phyloP scores from a whole-genome alignment of 139 green algal genomes.

The Chloropicon primus region DNA sequence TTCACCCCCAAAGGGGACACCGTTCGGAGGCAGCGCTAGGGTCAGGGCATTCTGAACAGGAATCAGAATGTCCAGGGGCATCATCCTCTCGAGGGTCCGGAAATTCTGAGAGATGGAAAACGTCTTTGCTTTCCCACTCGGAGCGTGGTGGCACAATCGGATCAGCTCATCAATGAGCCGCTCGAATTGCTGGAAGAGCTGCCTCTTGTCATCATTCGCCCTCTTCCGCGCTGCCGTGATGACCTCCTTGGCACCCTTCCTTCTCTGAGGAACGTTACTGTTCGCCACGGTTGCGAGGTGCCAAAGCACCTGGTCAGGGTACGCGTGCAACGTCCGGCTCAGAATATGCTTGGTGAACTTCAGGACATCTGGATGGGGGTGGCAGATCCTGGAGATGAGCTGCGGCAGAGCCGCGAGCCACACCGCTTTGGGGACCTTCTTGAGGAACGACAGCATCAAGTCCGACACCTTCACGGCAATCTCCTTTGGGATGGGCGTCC shows the following conservation, averaged over 20 bases:
- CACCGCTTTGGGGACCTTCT: conserved; percentile 45
- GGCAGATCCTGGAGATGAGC: conserved; percentile 81
- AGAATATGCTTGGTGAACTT: conserved; percentile 38
- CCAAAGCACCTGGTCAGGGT: conserved; percentile 64
- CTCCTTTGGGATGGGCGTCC: neutral
- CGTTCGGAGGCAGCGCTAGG: conserved; percentile 25
- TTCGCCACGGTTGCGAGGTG: conserved; percentile 53
- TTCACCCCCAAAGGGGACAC: conserved; percentile 11
- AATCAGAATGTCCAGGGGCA: conserved; percentile 64
- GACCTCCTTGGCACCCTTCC: conserved; percentile 23
- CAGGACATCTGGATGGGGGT: conserved; percentile 51
- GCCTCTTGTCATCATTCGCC: conserved; percentile 6
- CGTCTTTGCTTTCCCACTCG: conserved; percentile 13
- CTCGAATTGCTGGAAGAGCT: conserved; percentile 31
- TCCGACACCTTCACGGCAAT: neutral
- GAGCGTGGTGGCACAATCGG: conserved; percentile 27
- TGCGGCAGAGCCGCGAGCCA: conserved; percentile 81
- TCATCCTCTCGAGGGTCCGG: conserved; percentile 19
- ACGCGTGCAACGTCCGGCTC: conserved; percentile 3
- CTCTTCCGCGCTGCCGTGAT: conserved; percentile 4
- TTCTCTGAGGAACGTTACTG: conserved; percentile 33
- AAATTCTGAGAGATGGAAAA: conserved; percentile 23
- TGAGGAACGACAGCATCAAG: conserved; percentile 14
- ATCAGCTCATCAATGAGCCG: conserved; percentile 64
- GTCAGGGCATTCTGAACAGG: conserved; percentile 43